Base-by-base conservation (phyloP, 257 asterid species). In the Solanum tarapatanum region DNA sequence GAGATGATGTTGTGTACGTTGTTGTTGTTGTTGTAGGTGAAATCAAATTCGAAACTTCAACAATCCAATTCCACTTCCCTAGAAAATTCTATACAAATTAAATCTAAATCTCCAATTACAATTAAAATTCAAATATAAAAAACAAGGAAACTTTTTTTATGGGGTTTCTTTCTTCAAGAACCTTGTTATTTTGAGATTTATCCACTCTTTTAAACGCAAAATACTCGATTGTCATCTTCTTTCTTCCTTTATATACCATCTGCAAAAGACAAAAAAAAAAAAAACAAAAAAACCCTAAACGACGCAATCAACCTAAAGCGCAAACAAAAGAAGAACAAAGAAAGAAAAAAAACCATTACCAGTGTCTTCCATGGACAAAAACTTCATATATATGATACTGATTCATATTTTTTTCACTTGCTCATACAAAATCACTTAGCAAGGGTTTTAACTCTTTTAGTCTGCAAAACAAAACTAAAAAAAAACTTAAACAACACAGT, bases 181-280 rank as follows among this genome's bases (percentile, higher is more conserved):
- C 97, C 91, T 97, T 96, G 91, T 85, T 94, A 91, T 95, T 91
- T 69, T 96, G 98, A 82, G 97, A 91, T 91, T 91, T 97, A 62
- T 97, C 99, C 28, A 97, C 98, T 89, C 99, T 97, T 94, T 97
- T 97, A 69, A 97, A 93, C 5, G 98, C 99, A 84, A 88, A 97
- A 87, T 97, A 96, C 90, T 96, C 97, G 3, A 96, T 41, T 94
- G 98, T 95, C 94, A 94, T 97, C 97, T 97, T 97, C 95, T 94
- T 96, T 72, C 98, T 89, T 69, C 99, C 99, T 92, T 97, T 96
- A 82, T 97, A 97, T 28, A 97, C 98, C 64, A 99, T 95, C 98
- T 96, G 94, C 87, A 55, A 24, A 58, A 43, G 17, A 43, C 51
- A 43, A 41, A 2, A 11, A 41, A 41, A 2, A 11, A 41, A 3